Conservation (phyloP, 2,329 filamentous ascomycete species). For the Fusarium chaquense region DNA sequence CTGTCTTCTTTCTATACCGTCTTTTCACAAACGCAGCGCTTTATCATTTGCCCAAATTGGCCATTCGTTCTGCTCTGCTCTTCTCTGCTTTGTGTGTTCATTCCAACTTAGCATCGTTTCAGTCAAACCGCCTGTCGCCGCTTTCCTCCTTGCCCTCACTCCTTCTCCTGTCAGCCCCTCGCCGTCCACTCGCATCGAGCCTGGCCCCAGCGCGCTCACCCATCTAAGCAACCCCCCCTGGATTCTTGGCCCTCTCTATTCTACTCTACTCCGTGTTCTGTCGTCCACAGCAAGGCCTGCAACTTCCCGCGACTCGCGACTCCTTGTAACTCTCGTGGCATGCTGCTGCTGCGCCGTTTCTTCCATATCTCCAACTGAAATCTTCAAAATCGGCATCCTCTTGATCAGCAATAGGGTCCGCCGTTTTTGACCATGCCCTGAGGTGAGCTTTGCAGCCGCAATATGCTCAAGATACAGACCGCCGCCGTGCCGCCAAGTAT, state of each 20-base stretch:
- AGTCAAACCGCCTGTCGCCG: slow-evolving; percentile 33
- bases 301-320: slow-evolving; percentile 39
- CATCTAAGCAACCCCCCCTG: slow-evolving; percentile 40
- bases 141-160: slow-evolving; percentile 7
- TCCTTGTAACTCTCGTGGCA: slow-evolving; percentile 36
- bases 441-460: slow-evolving; percentile 51
- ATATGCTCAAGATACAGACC: slow-evolving; percentile 50
- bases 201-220: slow-evolving; percentile 38
- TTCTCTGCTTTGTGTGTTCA: slow-evolving; percentile 19
- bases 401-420: slow-evolving; percentile 49
- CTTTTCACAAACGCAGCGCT: slow-evolving; percentile 20
- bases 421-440: slow-evolving; percentile 52
- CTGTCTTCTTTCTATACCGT: slow-evolving; percentile 34
- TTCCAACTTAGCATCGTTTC: slow-evolving; percentile 27
- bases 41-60: slow-evolving; percentile 13
- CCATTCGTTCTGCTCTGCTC: background rate
- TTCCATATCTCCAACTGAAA: slow-evolving; percentile 30
- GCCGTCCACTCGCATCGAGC: slow-evolving; percentile 40
- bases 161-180: slow-evolving; percentile 38
- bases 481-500: slow-evolving; percentile 50
- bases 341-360: slow-evolving; percentile 34
- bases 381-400: slow-evolving; percentile 33
- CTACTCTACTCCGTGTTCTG: slow-evolving; percentile 24
- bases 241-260: slow-evolving; percentile 33
- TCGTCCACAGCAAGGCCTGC: slow-evolving; percentile 35